Base-by-base conservation (phyloP, 805 yeast species). In the Ogataea nonfermentans region DNA sequence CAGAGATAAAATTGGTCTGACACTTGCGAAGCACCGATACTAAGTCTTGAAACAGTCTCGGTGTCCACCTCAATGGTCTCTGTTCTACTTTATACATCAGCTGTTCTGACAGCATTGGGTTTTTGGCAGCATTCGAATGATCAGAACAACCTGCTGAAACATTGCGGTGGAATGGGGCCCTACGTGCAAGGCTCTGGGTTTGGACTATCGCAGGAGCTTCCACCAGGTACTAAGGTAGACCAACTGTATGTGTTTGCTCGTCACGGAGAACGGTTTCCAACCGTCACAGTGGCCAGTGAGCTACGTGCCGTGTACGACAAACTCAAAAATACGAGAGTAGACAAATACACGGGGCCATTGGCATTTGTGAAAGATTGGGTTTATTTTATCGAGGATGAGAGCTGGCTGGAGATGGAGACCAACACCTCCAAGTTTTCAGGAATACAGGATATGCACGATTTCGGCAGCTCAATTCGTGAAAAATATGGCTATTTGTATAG, bases 251-350 rank as follows among this genome's bases (percentile, higher is more conserved):
- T 84, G 15, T 62, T 83, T 36, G 78, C 80, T 49, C 73, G 95
- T 54, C 95, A 87, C 55, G 95, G 91, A 14, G 93, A 85, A 59
- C 67, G 95, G 48, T 84, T 69, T 53, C 88, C 87, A 3, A 73
- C 84, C 3, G 58, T 50, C 3, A 62, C 66, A n/a, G 63, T 69
- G 3, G 59, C 51, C 1, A 17, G 35, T 8, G 63, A 56, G 16
- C 48, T 59, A 12, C 42, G 49, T 9, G 40, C 41, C 1, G 39
- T 61, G 4, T 55, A 56, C 17, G 49, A 56, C 4, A 66, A 66
- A 41, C 62, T 79, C 51, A 56, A 55, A 29, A 26, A 29, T 10
- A 59, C 73, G 8, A 61, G 63, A 2, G 56, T 56, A 14, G 62
- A 59, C 5, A 49, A 63, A 0, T 65, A 66, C 48, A 59, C 58